Conservation (phyloP, 2,329 filamentous ascomycete species). For the Diaporthe destruens region DNA sequence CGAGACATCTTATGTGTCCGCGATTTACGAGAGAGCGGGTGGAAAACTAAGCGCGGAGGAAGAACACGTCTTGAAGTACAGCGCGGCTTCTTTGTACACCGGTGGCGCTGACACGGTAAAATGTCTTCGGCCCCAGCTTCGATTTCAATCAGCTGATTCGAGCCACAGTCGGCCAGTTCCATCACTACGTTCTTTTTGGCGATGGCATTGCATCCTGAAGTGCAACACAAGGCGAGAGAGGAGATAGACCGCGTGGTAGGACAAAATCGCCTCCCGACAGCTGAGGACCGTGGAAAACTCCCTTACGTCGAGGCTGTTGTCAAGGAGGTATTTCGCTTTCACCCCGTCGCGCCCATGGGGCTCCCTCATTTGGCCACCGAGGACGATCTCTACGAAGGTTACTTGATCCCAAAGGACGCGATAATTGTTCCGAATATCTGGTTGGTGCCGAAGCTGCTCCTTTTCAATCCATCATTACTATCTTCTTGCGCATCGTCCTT, state of each 20-base stretch:
- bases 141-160: neutral
- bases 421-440: slow-evolving; percentile 39
- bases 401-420: slow-evolving; percentile 48
- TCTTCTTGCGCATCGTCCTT: neutral
- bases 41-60: neutral
- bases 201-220: slow-evolving; percentile 60
- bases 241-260: slow-evolving; percentile 46
- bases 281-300: slow-evolving; percentile 47
- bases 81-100: slow-evolving; percentile 44
- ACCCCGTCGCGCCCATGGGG: slow-evolving; percentile 51
- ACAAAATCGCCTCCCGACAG: slow-evolving; percentile 46
- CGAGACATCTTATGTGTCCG: slow-evolving; percentile 28
- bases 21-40: slow-evolving; percentile 17
- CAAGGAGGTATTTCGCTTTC: slow-evolving; percentile 51
- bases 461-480: too few species aligned
- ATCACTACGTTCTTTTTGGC: slow-evolving; percentile 59
- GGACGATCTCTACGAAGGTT: slow-evolving; percentile 46
- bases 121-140: slow-evolving; percentile 45
- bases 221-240: slow-evolving; percentile 50
- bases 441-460: slow-evolving; percentile 36
- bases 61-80: slow-evolving; percentile 36
- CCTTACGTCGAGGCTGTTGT: slow-evolving; percentile 50
- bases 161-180: slow-evolving; percentile 48
- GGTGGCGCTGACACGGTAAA: slow-evolving; percentile 49
- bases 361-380: slow-evolving; percentile 55